Conservation (phyloP, 176 grass and related monocot genomes). For the Carex cristatella region DNA sequence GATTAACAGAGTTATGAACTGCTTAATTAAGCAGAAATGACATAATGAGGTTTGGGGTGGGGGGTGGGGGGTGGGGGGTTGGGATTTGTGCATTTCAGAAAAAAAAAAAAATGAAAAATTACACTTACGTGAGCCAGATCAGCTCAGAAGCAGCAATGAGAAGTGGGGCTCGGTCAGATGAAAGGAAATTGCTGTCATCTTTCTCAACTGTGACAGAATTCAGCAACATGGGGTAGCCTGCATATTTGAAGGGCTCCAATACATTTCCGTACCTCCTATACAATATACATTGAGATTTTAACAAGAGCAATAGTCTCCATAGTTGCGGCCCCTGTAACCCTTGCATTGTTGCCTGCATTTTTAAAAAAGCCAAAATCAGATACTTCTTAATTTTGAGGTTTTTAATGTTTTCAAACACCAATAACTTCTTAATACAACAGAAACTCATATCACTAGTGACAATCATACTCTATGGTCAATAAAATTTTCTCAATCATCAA, state of each 20-base stretch:
- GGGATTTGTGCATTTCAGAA: constrained; percentile 7
- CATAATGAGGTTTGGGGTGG: not conserved
- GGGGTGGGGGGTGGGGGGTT: not conserved
- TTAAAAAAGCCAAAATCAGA: constrained; percentile 3
- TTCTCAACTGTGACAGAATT: constrained; percentile 93
- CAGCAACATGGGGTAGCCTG: constrained; percentile 97
- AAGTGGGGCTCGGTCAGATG: constrained; percentile 85
- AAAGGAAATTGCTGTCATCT: constrained; percentile 94
- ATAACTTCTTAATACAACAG: not conserved
- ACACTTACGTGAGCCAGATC: constrained; percentile 94
- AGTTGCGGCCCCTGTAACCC: constrained; percentile 95
- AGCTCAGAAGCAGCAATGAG: constrained; percentile 92
- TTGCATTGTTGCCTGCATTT: constrained; percentile 88
- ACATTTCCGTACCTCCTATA: constrained; percentile 92
- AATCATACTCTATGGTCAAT: constrained; percentile 1
- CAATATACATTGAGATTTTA: constrained; percentile 94
- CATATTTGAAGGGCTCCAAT: constrained; percentile 98
- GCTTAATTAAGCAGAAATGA: constrained; percentile 18
- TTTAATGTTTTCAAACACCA: constrained; percentile 7
- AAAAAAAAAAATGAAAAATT: constrained; percentile 1
- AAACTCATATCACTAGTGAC: not conserved
- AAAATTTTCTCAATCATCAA: not conserved
- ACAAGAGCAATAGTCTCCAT: constrained; percentile 89
- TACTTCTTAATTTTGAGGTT: not conserved
- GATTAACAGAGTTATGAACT: constrained; percentile 25